phyloP scores from a whole-genome alignment of 306 rosid genomes.

The Vigna radiata region DNA sequence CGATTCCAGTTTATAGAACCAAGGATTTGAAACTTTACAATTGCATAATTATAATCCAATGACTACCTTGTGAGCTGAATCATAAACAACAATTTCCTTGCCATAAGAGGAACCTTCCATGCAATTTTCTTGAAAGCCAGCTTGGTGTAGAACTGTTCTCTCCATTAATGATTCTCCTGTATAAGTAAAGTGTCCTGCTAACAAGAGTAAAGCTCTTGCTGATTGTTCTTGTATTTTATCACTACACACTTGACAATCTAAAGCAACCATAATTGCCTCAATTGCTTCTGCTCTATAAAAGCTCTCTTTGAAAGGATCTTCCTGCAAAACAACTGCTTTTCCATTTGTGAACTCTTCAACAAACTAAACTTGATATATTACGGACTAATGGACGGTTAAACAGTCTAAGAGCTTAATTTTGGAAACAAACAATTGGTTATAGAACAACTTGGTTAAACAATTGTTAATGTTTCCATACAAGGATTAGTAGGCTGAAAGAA shows the following conservation, averaged over 20 bases:
- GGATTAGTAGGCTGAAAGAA: constrained; percentile 8
- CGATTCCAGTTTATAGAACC: not conserved
- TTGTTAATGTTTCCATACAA: not conserved
- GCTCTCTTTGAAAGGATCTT: constrained; percentile 59
- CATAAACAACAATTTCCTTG: constrained; percentile 48
- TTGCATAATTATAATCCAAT: not conserved
- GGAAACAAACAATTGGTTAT: not conserved
- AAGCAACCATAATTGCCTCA: constrained; percentile 62
- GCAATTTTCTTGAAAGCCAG: constrained; percentile 58
- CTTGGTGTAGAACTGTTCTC: constrained; percentile 63
- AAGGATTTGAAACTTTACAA: constrained; percentile 3
- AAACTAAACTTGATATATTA: not conserved
- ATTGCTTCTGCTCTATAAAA: constrained; percentile 77
- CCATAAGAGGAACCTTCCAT: constrained; percentile 47
- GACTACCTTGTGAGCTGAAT: constrained; percentile 49
- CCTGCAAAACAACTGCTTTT: constrained; percentile 77
- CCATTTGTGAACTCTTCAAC: constrained; percentile 55
- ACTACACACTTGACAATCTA: constrained; percentile 50
- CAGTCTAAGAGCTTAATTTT: not conserved
- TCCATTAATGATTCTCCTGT: constrained; percentile 61
- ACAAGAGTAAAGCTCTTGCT: constrained; percentile 64
- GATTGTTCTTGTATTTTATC: constrained; percentile 58
- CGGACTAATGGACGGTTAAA: not conserved
- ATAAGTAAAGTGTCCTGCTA: constrained; percentile 65
- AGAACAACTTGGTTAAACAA: not conserved